Percentiles rank a stretch among this genome's conserved stretches.
Evolutionary conservation across 2,329 filamentous ascomycete genomes (phyloP).

Genomic region (Pyricularia grisea): DNA sequence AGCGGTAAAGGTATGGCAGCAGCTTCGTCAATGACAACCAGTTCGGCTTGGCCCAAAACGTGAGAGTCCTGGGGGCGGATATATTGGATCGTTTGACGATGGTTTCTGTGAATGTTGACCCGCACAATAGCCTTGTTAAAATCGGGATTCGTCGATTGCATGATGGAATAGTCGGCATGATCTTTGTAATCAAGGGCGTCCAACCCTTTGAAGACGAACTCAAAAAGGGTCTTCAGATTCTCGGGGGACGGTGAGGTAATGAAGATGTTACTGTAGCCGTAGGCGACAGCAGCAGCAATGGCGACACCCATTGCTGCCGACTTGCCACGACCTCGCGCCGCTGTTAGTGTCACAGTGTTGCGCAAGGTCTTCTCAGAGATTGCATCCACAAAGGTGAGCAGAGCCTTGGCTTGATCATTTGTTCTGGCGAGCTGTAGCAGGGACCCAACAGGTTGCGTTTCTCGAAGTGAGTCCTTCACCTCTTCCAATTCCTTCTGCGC

Average conservation of each 20-base stretch:
- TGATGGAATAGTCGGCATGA: slow-evolving; percentile 94
- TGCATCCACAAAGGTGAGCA: slow-evolving; percentile 94
- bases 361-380: slow-evolving; percentile 93
- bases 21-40: slow-evolving; percentile 94
- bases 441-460: slow-evolving; percentile 77
- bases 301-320: slow-evolving; percentile 92
- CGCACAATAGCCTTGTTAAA: slow-evolving; percentile 98
- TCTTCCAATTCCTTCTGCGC: slow-evolving; percentile 68
- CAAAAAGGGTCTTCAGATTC: slow-evolving; percentile 96
- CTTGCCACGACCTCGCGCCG: slow-evolving; percentile 90
- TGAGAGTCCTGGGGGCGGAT: slow-evolving; percentile 95
- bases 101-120: slow-evolving; percentile 89
- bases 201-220: slow-evolving; percentile 97
- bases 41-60: slow-evolving; percentile 86
- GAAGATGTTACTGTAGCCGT: slow-evolving; percentile 98
- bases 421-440: slow-evolving; percentile 80
- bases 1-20: slow-evolving; percentile 91
- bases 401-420: slow-evolving; percentile 89
- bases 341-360: slow-evolving; percentile 88
- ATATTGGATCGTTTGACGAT: slow-evolving; percentile 97
- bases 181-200: slow-evolving; percentile 90
- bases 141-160: slow-evolving; percentile 95
- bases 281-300: slow-evolving; percentile 85
- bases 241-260: slow-evolving; percentile 96
- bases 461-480: slow-evolving; percentile 80